Conservation (phyloP, 2,329 filamentous ascomycete species). For the Aureobasidium leucospermi region DNA sequence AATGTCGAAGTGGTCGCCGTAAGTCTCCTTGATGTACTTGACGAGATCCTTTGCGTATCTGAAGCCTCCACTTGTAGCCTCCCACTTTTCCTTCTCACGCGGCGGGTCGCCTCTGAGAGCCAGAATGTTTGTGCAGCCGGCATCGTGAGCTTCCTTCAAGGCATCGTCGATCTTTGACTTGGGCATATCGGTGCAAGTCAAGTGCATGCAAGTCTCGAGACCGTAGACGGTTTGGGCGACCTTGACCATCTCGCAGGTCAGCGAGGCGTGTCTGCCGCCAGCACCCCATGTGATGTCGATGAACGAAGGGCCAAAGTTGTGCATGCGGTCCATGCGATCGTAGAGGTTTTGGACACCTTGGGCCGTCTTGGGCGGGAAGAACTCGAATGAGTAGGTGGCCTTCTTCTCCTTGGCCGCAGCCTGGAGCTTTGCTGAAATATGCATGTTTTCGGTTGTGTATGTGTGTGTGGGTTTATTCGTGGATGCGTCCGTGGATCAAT, state of each 20-base stretch:
- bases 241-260: slow-evolving; percentile 96
- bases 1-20: slow-evolving; percentile 91
- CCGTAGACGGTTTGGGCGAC: slow-evolving; percentile 93
- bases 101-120: slow-evolving; percentile 90
- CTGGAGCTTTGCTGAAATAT: slow-evolving; percentile 85
- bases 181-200: slow-evolving; percentile 98
- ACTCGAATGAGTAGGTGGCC: slow-evolving; percentile 97
- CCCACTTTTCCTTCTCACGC: slow-evolving; percentile 89
- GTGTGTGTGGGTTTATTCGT: not conserved
- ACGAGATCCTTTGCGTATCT: slow-evolving; percentile 88
- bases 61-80: slow-evolving; percentile 77
- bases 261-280: slow-evolving; percentile 78
- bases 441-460: slow-evolving; percentile 56
- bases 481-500: not conserved
- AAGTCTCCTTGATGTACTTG: slow-evolving; percentile 69
- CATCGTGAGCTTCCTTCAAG: slow-evolving; percentile 79
- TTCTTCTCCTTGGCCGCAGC: slow-evolving; percentile 71
- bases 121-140: slow-evolving; percentile 95
- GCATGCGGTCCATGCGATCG: slow-evolving; percentile 99
- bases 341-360: slow-evolving; percentile 98
- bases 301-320: slow-evolving; percentile 85
- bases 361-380: slow-evolving; percentile 96
- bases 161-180: slow-evolving; percentile 85
- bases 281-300: slow-evolving; percentile 99
- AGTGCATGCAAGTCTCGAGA: slow-evolving; percentile 96